Conservation (phyloP, 768 basidiomycete genomes). For the Russula earlei region DNA sequence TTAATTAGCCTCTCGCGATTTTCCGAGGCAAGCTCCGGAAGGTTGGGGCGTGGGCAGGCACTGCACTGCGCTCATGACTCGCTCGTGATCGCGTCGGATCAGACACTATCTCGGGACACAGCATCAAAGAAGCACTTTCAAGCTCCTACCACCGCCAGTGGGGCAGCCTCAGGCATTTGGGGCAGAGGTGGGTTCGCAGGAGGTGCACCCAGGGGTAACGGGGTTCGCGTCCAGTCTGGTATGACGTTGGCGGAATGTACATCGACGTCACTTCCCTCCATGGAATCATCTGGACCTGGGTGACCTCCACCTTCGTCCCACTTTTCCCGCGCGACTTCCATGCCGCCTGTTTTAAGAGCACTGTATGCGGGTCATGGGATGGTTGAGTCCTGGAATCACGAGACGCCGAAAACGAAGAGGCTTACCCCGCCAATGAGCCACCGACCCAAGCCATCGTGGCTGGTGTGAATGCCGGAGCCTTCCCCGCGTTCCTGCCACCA, state of each 20-base stretch:
- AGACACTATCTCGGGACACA: background rate
- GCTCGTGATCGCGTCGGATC: background rate
- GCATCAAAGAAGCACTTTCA: conserved; percentile 18
- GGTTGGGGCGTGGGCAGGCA: background rate
- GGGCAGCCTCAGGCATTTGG: conserved; percentile 17
- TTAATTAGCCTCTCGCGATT: background rate
- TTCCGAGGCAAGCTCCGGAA: background rate
- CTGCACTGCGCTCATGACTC: background rate
- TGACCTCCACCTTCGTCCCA: conserved; percentile 66
- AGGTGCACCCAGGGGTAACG: conserved; percentile 57
- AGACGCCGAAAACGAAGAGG: conserved; percentile 12
- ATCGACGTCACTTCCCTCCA: conserved; percentile 27
- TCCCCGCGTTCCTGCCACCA: conserved; percentile 58
- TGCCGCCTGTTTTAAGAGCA: conserved; percentile 77
- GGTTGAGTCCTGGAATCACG: background rate
- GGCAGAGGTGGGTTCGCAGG: conserved; percentile 30
- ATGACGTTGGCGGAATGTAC: conserved; percentile 35
- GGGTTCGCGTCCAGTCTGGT: conserved; percentile 75
- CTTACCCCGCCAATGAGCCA: conserved; percentile 84
- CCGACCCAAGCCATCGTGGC: conserved; percentile 86
- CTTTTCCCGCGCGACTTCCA: conserved; percentile 70
- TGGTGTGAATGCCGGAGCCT: conserved; percentile 81
- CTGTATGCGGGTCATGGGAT: conserved; percentile 30
- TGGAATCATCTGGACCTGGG: conserved; percentile 29
- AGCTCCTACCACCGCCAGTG: conserved; percentile 29